Conservation (phyloP, 257 asterid species). For the Rauvolfia tetraphylla region DNA sequence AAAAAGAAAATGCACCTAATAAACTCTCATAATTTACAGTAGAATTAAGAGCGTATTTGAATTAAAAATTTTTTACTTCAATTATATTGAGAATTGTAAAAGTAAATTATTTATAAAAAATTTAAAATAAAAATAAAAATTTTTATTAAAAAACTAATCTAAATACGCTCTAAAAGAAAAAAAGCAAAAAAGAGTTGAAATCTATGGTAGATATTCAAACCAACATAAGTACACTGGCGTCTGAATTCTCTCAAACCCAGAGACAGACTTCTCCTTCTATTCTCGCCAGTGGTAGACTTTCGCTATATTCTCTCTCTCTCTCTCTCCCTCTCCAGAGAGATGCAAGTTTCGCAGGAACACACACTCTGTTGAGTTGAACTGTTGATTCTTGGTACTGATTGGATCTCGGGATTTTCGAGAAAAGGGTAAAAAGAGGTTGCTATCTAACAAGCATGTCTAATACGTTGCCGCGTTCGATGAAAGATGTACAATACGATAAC, state of each 20-base stretch:
- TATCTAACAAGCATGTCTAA: conserved; percentile 45
- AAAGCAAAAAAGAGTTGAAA: too few species aligned
- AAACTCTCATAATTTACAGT: too few species aligned
- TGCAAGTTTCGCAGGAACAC: not conserved
- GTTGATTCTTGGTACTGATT: not conserved
- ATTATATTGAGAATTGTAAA: too few species aligned
- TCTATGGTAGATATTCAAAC: too few species aligned
- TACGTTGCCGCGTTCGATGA: conserved; percentile 74
- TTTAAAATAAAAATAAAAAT: too few species aligned
- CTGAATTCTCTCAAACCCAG: not conserved
- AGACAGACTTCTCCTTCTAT: not conserved
- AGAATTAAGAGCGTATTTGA: too few species aligned
- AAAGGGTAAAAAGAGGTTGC: not conserved
- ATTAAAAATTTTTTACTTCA: too few species aligned
- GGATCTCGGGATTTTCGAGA: conserved; percentile 3
- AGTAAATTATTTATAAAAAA: too few species aligned
- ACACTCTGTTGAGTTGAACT: not conserved
- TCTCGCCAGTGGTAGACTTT: not conserved
- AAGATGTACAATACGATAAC: conserved; percentile 80
- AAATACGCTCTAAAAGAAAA: too few species aligned
- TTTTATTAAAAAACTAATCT: too few species aligned
- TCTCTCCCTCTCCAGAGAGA: not conserved
- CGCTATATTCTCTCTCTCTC: not conserved
- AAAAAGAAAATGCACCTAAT: too few species aligned
- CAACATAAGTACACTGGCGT: not conserved